Base-by-base conservation (phyloP, 331 rosid genomes). In the Dryas integrifolia region DNA sequence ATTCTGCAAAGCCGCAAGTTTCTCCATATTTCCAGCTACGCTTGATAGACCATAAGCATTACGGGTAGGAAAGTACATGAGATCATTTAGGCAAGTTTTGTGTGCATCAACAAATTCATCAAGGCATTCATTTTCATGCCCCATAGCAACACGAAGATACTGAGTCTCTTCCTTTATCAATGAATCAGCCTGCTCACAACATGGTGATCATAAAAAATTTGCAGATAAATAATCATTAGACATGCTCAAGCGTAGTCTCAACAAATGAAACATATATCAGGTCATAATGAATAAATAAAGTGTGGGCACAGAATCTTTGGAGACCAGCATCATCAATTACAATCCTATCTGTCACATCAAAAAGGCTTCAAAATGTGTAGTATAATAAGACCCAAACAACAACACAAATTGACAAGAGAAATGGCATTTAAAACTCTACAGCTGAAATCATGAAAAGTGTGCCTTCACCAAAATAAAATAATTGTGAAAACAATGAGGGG, bases 31-130 rank as follows among this genome's bases (percentile, higher is more conserved):
- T 69, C 93, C 96, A 61, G 98, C 98, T 68, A 92, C 92, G 48
- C 97, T 92, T 14, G 98, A 90, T 55, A 87, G 82, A 60, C 93
- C 98, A 81, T 85, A 92, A 11, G 97, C 96, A 76, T 78, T 83
- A 47, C 96, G 92, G 38, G 91, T 83, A 51, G 90, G 90, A 65
- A 92, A 90, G 83, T 84, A 92, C 88, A 87, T 92, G 74, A 92
- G 94, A 79, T 90, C 98, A 71, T 82, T 86, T 47, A 87, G 75
- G 82, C 97, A 88, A 47, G 90, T 88, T 56, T 82, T 82, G 80
- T 92, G 98, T 3, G 92, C 98, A 72, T 92, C 98, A 77, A 88
- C 80, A 87, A 92, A 92, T 78, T 88, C 98, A 81, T 88, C 90
- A 7, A 90, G 81, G 61, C 90, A 78, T 74, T 92, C 92, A 72